Evolutionary conservation across 495 filamentous ascomycete species (phyloP).

Genomic region (Amorphotheca resinae): DNA sequence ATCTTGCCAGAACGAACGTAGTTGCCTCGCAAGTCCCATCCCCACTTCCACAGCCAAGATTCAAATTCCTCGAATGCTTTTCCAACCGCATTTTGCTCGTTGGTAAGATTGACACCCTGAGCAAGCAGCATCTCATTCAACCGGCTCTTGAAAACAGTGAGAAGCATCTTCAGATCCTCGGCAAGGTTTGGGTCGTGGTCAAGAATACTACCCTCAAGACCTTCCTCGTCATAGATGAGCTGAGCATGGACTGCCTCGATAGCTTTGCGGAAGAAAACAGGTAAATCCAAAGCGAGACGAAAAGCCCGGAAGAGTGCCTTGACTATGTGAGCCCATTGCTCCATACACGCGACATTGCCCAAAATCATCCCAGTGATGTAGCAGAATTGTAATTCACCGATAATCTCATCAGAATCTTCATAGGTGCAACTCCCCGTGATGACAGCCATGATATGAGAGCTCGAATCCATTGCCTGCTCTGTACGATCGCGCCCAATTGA

Average conservation of each 20-base stretch:
- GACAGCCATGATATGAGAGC: conserved; percentile 19
- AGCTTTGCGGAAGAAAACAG: conserved; percentile 46
- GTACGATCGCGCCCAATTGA: conserved; percentile 62
- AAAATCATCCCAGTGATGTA: conserved; percentile 73
- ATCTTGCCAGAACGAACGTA: conserved; percentile 42
- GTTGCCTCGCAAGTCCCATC: conserved; percentile 33
- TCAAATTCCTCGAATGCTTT: conserved; percentile 32
- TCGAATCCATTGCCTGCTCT: conserved; percentile 51
- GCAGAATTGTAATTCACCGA: conserved; percentile 81
- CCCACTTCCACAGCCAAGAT: conserved; percentile 29
- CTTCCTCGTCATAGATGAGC: conserved; percentile 55
- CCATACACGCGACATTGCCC: conserved; percentile 72
- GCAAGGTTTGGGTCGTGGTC: conserved; percentile 31
- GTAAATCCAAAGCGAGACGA: conserved; percentile 39
- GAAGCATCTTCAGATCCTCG: conserved; percentile 23
- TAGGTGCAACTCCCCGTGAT: conserved; percentile 25
- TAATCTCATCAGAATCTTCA: conserved; percentile 38
- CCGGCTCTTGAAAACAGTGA: conserved; percentile 31
- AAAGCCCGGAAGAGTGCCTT: conserved; percentile 51
- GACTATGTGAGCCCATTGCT: conserved; percentile 77
- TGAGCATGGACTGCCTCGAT: conserved; percentile 56
- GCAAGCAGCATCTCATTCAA: conserved; percentile 26
- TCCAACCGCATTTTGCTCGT: conserved; percentile 25
- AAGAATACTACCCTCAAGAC: conserved; percentile 43
- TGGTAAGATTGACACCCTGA: conserved; percentile 20